A percentile compares a stretch with the other conserved stretches of the same genome.
phyloP scores from a whole-genome alignment of 768 basidiomycete species.

The Calocera viscosa region DNA sequence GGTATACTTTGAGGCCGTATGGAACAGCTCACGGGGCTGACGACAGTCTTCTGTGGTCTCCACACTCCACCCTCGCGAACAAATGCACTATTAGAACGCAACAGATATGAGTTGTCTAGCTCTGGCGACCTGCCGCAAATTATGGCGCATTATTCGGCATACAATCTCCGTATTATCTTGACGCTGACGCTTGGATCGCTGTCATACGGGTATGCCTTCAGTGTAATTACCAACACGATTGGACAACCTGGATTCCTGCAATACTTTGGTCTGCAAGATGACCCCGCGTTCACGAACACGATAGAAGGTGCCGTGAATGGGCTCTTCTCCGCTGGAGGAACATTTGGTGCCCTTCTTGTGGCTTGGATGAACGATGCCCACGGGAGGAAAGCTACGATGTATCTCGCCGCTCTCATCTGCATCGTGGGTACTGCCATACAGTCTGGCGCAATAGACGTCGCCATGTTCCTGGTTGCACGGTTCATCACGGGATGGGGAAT shows the following conservation, averaged over 20 bases:
- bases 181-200: slow-evolving; percentile 1
- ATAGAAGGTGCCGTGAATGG: not conserved
- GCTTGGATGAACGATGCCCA: slow-evolving; percentile 3
- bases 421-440: slow-evolving; percentile 8
- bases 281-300: not conserved
- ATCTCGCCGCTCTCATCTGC: not conserved
- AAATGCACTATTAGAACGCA: not conserved
- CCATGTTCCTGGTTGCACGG: slow-evolving; percentile 8
- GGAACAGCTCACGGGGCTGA: too few relatives aligned
- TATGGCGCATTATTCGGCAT: not conserved
- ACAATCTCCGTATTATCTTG: not conserved
- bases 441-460: not conserved
- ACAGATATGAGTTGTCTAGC: not conserved
- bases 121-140: not conserved
- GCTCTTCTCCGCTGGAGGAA: not conserved
- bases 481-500: slow-evolving; percentile 8
- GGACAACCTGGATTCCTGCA: slow-evolving; percentile 2
- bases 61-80: not conserved
- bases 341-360: not conserved
- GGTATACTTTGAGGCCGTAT: too few relatives aligned
- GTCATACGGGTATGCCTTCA: not conserved
- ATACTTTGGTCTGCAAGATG: not conserved
- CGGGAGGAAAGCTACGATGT: not conserved
- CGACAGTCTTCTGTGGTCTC: not conserved
- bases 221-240: not conserved